Conservation (phyloP, 371 early-diverging fungal species). For the Mortierella sp. region DNA sequence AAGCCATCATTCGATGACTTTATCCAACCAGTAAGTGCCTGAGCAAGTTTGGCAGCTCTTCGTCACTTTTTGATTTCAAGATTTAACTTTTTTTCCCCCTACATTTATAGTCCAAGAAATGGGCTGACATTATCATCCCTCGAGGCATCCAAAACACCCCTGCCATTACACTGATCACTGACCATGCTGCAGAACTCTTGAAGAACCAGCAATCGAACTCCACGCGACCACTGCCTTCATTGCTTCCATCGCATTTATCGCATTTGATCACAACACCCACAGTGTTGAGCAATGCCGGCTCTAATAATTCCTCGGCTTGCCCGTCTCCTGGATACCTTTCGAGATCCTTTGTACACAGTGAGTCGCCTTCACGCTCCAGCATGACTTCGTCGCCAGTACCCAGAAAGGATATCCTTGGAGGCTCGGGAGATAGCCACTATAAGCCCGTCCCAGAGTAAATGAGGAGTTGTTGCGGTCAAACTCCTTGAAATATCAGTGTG, state of each 20-base stretch:
- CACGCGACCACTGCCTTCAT: too few relatives aligned
- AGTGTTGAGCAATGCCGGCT: slow-evolving; percentile 13
- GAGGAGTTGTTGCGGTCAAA: too few relatives aligned
- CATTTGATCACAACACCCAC: slow-evolving; percentile 17
- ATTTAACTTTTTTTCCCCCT: not conserved
- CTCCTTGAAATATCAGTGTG: too few relatives aligned
- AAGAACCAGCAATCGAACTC: slow-evolving; percentile 39
- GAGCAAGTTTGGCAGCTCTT: not conserved
- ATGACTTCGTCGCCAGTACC: slow-evolving; percentile 35
- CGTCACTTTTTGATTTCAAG: not conserved
- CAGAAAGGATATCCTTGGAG: slow-evolving; percentile 34
- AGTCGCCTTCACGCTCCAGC: slow-evolving; percentile 23
- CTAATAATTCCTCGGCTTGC: slow-evolving; percentile 29
- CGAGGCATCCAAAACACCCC: slow-evolving; percentile 81
- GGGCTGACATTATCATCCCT: slow-evolving; percentile 91
- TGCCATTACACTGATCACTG: slow-evolving; percentile 79
- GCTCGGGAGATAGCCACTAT: slow-evolving; percentile 26
- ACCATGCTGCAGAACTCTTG: slow-evolving; percentile 71
- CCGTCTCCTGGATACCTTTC: slow-evolving; percentile 21
- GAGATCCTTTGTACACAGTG: slow-evolving; percentile 8
- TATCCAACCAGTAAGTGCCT: slow-evolving; percentile 72
- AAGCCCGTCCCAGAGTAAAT: slow-evolving; percentile 52
- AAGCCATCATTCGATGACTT: slow-evolving; percentile 92
- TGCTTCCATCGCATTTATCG: not conserved
- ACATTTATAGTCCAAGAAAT: slow-evolving; percentile 76